Percentiles rank a stretch among this genome's conserved stretches.
phyloP scores from a whole-genome alignment of 2,329 filamentous ascomycete genomes.

The Aphanoascus verrucosus region DNA sequence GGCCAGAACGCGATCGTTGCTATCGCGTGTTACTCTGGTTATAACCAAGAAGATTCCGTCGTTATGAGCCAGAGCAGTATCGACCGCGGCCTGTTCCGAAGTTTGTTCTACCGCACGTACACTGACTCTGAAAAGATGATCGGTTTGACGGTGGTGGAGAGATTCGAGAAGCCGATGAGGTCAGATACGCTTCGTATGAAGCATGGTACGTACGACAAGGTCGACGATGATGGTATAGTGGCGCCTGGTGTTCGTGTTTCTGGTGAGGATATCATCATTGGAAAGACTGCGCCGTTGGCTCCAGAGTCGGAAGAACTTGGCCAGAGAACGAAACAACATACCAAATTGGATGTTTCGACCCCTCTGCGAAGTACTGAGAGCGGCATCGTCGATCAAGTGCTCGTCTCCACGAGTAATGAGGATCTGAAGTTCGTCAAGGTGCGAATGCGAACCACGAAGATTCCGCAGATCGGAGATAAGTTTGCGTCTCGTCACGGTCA shows the following conservation, averaged over 20 bases:
- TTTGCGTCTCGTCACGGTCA: slow-evolving; percentile 98
- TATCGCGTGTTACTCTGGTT: slow-evolving; percentile 93
- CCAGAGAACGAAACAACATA: slow-evolving; percentile 77
- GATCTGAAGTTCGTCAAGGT: slow-evolving; percentile 95
- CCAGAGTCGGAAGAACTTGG: slow-evolving; percentile 89
- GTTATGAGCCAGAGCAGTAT: slow-evolving; percentile 99
- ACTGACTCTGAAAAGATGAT: slow-evolving; percentile 95
- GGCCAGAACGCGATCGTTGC: slow-evolving; percentile 98
- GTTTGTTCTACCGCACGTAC: slow-evolving; percentile 95
- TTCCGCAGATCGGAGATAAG: slow-evolving; percentile 97
- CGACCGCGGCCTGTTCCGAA: slow-evolving; percentile 91
- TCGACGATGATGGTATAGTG: slow-evolving; percentile 92
- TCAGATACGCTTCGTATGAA: slow-evolving; percentile 83
- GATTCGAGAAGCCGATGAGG: slow-evolving; percentile 89
- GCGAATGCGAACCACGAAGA: slow-evolving; percentile 90
- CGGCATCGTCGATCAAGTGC: slow-evolving; percentile 87
- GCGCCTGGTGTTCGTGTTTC: slow-evolving; percentile 88
- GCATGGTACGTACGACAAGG: slow-evolving; percentile 92
- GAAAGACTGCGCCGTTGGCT: slow-evolving; percentile 91
- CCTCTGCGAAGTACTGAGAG: slow-evolving; percentile 91
- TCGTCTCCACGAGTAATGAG: slow-evolving; percentile 89
- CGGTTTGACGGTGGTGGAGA: slow-evolving; percentile 82
- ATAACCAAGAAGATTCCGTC: slow-evolving; percentile 99
- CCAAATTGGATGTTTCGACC: slow-evolving; percentile 91
- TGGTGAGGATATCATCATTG: slow-evolving; percentile 97